Evolutionary conservation across 2,329 filamentous ascomycete species (phyloP).

Genomic region (Sphaerulina populicola): DNA sequence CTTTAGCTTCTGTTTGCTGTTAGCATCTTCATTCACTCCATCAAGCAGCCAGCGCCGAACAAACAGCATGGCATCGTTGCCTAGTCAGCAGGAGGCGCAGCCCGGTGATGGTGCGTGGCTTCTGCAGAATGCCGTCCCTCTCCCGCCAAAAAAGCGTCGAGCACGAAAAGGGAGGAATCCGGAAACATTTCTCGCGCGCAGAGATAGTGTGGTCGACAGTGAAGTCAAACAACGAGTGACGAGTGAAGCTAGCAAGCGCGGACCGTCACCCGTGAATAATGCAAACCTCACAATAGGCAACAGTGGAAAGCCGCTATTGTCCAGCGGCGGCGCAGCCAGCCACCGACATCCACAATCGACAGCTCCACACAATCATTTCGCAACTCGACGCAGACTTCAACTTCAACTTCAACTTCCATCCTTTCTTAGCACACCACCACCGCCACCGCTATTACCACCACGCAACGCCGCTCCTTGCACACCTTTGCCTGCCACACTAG

Average conservation of each 20-base stretch:
- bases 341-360: no score
- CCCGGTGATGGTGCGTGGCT: conserved; percentile 17
- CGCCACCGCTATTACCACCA: neutral
- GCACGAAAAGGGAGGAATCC: neutral
- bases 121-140: conserved; percentile 1
- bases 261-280: neutral
- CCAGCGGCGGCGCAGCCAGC: neutral
- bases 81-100: conserved; percentile 3
- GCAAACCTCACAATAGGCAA: neutral
- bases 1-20: neutral
- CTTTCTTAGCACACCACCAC: neutral
- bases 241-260: neutral
- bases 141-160: neutral
- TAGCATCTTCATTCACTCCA: neutral
- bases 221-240: neutral
- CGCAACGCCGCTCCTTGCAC: neutral
- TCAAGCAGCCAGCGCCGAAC: neutral
- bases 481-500: neutral
- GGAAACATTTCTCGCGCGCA: conserved; percentile 8
- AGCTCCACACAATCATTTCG: neutral
- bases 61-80: neutral
- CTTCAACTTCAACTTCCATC: neutral
- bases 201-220: conserved; percentile 7
- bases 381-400: neutral
- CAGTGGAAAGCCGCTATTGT: neutral